Percentiles rank a stretch among this genome's conserved stretches.
phyloP scores from a whole-genome alignment of 139 green algal genomes.

The Ettlia oleoabundans region DNA sequence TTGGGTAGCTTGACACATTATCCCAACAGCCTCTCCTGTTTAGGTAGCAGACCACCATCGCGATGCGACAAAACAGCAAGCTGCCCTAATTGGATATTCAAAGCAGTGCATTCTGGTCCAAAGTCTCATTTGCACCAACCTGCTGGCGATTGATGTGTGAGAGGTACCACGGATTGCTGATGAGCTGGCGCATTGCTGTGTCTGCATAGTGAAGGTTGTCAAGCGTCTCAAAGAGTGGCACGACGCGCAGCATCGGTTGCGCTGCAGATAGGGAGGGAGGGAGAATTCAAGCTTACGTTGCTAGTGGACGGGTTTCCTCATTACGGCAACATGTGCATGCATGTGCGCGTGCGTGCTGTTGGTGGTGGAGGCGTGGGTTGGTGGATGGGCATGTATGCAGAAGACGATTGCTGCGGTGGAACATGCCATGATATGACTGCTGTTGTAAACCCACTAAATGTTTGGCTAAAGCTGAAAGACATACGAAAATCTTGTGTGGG shows the following conservation, averaged over 20 bases:
- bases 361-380: too few relatives aligned
- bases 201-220: constrained; percentile 83
- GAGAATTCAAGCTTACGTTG: too few relatives aligned
- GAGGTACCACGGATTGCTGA: constrained; percentile 44
- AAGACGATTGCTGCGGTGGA: neutral
- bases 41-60: too few relatives aligned
- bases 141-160: constrained; percentile 16
- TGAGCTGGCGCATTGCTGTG: constrained; percentile 65
- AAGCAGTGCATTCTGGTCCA: too few relatives aligned
- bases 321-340: too few relatives aligned
- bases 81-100: too few relatives aligned
- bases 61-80: too few relatives aligned
- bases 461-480: neutral
- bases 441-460: too few relatives aligned
- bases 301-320: too few relatives aligned
- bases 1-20: neutral
- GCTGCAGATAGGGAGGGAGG: constrained; percentile 19
- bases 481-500: neutral
- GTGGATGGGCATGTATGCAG: too few relatives aligned
- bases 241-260: constrained; percentile 75
- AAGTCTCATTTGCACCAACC: neutral
- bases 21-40: neutral
- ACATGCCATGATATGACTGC: too few relatives aligned
- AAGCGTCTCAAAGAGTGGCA: constrained; percentile 97
- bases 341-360: too few relatives aligned